Conservation (phyloP, 768 basidiomycete genomes). For the Boletales sp. region DNA sequence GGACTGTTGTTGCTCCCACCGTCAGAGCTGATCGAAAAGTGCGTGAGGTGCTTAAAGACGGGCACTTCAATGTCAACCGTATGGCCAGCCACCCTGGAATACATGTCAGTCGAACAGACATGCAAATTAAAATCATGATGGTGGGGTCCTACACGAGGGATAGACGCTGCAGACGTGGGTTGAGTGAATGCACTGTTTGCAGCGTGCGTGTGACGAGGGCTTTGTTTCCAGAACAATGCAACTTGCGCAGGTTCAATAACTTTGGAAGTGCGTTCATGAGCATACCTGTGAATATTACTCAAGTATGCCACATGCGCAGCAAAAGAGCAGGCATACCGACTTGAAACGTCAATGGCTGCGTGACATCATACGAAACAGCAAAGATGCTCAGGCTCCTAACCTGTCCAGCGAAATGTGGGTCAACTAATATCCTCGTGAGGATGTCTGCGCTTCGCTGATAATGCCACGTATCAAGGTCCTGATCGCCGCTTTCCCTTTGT, state of each 20-base stretch:
- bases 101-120: not conserved
- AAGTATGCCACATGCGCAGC: not conserved
- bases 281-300: constrained; percentile 45
- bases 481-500: constrained; percentile 11
- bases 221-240: constrained; percentile 56
- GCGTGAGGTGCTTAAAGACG: constrained; percentile 51
- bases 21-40: constrained; percentile 53
- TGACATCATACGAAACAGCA: constrained; percentile 45
- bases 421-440: constrained; percentile 60
- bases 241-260: constrained; percentile 53
- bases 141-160: constrained; percentile 46
- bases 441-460: constrained; percentile 66
- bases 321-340: constrained; percentile 40
- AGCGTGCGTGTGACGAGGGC: constrained; percentile 53
- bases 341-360: constrained; percentile 58
- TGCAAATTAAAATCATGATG: not conserved
- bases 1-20: constrained; percentile 33
- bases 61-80: constrained; percentile 45
- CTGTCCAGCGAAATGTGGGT: constrained; percentile 53
- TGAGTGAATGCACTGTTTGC: constrained; percentile 47
- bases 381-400: constrained; percentile 59
- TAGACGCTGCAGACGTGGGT: constrained; percentile 52
- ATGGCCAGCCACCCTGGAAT: constrained; percentile 34
- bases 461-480: constrained; percentile 47
- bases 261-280: constrained; percentile 66